phyloP scores from a whole-genome alignment of 1,284 basidiomycete species.

The Exobasidium cylindrosporum region DNA sequence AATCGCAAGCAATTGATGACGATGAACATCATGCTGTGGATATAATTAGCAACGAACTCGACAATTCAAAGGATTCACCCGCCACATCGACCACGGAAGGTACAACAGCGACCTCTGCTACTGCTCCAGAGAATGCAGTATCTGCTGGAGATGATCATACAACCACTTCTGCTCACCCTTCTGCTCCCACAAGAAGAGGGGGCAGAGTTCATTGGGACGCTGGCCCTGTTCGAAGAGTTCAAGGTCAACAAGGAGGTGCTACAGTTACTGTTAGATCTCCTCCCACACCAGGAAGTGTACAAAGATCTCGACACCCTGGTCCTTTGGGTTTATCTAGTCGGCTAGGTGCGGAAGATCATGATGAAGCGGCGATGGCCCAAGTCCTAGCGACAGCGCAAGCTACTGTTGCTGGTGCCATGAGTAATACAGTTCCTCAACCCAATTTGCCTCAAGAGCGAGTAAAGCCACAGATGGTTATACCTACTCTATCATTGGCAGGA shows the following conservation, averaged over 20 bases:
- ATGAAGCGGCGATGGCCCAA: not conserved
- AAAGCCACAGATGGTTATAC: conserved; percentile 13
- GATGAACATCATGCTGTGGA: too few species aligned
- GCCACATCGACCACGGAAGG: too few species aligned
- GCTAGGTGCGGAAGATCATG: not conserved
- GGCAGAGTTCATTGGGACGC: conserved; percentile 15
- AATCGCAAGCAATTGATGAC: too few species aligned
- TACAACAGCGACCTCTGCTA: too few species aligned
- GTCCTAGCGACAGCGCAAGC: not conserved
- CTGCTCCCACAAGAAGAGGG: not conserved
- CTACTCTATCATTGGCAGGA: conserved; percentile 33
- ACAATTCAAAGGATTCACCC: too few species aligned
- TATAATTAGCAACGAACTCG: too few species aligned
- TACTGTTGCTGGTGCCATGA: not conserved
- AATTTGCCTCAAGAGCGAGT: not conserved
- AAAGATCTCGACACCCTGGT: conserved; percentile 43
- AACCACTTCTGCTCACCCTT: too few species aligned
- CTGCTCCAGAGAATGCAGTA: too few species aligned
- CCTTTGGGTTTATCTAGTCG: conserved; percentile 36
- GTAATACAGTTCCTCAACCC: not conserved
- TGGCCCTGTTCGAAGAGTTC: conserved; percentile 2
- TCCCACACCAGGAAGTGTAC: conserved; percentile 21
- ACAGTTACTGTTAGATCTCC: conserved; percentile 35
- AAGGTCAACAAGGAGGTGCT: conserved; percentile 25
- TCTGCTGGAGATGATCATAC: too few species aligned